Evolutionary conservation across 78 protist species (phyloP), one percentile per base, ranked within the genome.

Genomic region (Andalucia godoyi): DNA sequence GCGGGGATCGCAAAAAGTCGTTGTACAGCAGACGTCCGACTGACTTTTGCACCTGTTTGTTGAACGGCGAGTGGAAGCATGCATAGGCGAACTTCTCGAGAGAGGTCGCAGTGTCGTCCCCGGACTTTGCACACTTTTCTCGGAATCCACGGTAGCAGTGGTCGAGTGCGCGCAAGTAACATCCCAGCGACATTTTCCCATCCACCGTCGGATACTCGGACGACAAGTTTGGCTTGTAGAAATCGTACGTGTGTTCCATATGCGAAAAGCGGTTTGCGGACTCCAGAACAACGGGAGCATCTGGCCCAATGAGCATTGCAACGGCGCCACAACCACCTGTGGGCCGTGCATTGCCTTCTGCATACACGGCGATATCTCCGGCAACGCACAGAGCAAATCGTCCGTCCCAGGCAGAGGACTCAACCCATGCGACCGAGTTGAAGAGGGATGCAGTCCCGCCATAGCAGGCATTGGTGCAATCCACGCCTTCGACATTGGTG

Each of bases 361-460:
- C 93, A 52, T 87, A 87, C 47, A 87, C 94, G 17, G 97, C 94
- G 40, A 89, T 86, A 62, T 91, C 97, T 8, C 82, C 94, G 32
- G 85, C 75, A 1, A 91, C 93, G 1, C 78, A 90, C 9, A 91
- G 32, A 13, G 88, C 97, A 32, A 64, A 76, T 15, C 95, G 78
- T 34, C 96, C 98, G 79, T 90, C 95, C 92, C 92, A 93, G 34
- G 85, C 59, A 1, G 72, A 39, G 41, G 81, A 59, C 80, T 93
- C 94, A 15, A 88, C 66, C 98, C 98, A 93, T 41, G 69, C 80
- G 52, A 79, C 57, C 10, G 93, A 13, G 76, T 89, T 84, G 57
- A 88, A 75, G 23, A 93, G 81, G 3, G 95, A 92, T 3, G 75
- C 64, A n/a, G 98, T 93, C 41, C 95, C 98, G 42, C 98, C 98